These are phyloP conservation scores for Cicer bijugum DNA, from an alignment of 306 rosid species.

Conservation along the genomic window DNA sequence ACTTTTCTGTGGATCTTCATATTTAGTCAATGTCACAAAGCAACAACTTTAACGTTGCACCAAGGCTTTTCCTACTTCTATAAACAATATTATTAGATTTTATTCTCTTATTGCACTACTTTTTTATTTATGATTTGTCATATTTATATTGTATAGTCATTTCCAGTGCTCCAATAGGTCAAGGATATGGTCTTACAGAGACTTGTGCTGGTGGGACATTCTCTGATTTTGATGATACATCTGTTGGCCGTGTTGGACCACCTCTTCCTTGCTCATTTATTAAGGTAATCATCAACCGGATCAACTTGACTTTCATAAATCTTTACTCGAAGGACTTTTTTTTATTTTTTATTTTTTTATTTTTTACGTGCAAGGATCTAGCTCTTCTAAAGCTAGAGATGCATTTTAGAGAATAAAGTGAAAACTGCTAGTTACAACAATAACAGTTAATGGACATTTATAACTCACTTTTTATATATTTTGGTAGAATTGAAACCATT, in stretches of 20 bases:
- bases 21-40: neutral
- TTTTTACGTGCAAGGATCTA: neutral
- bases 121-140: conserved; percentile 14
- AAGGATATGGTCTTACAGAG: conserved; percentile 98
- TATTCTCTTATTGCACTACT: neutral
- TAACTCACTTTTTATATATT: neutral
- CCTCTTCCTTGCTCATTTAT: conserved; percentile 95
- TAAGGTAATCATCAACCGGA: conserved; percentile 54
- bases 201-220: conserved; percentile 97
- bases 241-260: conserved; percentile 97
- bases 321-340: conserved; percentile 11
- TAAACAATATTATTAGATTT: conserved; percentile 15
- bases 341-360: too few relatives aligned
- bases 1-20: conserved; percentile 22
- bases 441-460: neutral
- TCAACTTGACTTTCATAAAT: conserved; percentile 25
- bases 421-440: neutral
- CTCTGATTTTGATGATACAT: conserved; percentile 86
- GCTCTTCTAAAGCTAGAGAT: neutral
- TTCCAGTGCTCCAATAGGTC: conserved; percentile 89
- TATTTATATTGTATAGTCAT: conserved; percentile 44
- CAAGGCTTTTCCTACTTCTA: neutral
- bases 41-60: neutral
- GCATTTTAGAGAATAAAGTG: conserved; percentile 10
- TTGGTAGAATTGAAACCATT: too few relatives aligned